These are phyloP conservation scores for Acacia crassicarpa DNA, from an alignment of 306 rosid species.

Conservation along the genomic window DNA sequence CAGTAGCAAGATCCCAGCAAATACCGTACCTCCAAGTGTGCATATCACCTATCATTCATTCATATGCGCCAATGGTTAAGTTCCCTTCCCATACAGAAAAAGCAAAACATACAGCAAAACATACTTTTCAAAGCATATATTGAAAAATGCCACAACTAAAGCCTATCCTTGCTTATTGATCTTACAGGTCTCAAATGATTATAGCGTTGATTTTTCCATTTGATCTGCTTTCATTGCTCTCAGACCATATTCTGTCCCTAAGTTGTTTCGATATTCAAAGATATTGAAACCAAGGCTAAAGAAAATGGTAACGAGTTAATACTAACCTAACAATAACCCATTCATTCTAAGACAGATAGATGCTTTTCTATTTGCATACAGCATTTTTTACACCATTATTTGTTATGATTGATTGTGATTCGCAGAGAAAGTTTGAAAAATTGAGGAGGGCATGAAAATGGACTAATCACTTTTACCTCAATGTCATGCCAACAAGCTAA, in stretches of 20 bases:
- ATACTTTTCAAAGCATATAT: neutral
- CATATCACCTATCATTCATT: constrained; percentile 56
- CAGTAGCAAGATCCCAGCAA: constrained; percentile 55
- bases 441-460: neutral
- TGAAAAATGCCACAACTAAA: constrained; percentile 10
- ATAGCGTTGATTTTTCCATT: neutral
- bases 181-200: neutral
- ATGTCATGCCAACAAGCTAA: neutral
- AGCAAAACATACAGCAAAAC: neutral
- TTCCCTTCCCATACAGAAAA: constrained; percentile 13
- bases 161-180: neutral
- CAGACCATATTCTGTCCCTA: neutral
- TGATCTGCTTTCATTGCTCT: neutral
- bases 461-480: neutral
- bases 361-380: neutral
- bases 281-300: neutral
- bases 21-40: constrained; percentile 68
- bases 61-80: constrained; percentile 6
- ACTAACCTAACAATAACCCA: constrained; percentile 1
- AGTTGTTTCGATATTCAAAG: neutral
- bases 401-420: neutral
- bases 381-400: neutral
- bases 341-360: neutral
- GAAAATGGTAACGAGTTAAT: neutral
- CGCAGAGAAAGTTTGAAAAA: neutral